Evolutionary conservation across 208 protist genomes (phyloP).

Genomic region (Hexamita inflata): DNA sequence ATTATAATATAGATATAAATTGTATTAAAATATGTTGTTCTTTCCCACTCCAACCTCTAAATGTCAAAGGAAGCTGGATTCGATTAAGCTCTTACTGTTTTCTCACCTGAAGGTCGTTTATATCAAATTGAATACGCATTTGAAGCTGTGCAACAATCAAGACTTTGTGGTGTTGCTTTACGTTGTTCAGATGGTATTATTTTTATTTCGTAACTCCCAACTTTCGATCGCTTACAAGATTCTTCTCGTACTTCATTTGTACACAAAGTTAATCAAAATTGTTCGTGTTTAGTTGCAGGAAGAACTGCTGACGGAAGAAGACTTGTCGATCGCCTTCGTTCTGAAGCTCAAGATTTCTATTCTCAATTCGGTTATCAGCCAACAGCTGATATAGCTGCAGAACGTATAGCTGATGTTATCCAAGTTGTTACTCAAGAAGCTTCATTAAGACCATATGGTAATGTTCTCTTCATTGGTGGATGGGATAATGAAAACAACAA

Average conservation of each 20-base stretch:
- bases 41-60: too few species aligned
- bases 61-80: slow-evolving; percentile 3
- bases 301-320: neutral
- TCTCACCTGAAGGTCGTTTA: slow-evolving; percentile 7
- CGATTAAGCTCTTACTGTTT: slow-evolving; percentile 18
- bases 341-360: neutral
- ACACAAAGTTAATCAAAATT: neutral
- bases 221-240: neutral
- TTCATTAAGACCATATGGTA: slow-evolving; percentile 5
- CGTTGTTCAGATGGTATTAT: neutral
- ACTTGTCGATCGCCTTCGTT: neutral
- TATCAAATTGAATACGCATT: slow-evolving; percentile 27
- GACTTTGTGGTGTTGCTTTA: neutral
- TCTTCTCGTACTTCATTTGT: neutral
- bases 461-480: neutral
- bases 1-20: too few species aligned
- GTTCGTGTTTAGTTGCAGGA: neutral
- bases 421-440: slow-evolving; percentile 13
- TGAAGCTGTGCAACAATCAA: neutral
- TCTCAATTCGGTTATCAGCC: neutral
- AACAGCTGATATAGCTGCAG: neutral
- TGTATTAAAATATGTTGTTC: too few species aligned
- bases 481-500: neutral
- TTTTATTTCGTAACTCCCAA: slow-evolving; percentile 6
- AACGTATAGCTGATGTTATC: slow-evolving; percentile 6